Conservation (phyloP, 129 eudicot genomes). For the Silybum marianum region DNA sequence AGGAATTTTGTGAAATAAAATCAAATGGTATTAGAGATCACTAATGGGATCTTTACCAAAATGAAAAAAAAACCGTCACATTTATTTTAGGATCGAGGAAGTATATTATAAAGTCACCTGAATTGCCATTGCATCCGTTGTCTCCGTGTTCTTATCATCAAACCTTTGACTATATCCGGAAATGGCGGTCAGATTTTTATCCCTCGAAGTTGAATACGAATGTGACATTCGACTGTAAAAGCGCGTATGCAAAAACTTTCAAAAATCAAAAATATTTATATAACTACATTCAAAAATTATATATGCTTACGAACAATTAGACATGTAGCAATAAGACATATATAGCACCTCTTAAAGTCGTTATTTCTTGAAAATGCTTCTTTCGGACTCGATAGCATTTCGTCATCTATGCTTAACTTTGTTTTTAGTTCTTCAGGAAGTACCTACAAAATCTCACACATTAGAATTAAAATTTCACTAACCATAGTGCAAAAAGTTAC, state of each 20-base stretch:
- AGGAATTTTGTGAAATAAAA: no score
- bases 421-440: constrained; percentile 92
- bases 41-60: background rate
- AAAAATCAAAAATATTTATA: background rate
- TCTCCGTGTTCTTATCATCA: constrained; percentile 59
- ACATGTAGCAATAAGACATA: background rate
- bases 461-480: constrained; percentile 5
- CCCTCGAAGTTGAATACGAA: constrained; percentile 69
- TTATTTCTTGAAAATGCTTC: constrained; percentile 45
- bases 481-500: background rate
- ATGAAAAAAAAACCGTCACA: background rate
- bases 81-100: background rate
- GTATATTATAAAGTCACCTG: constrained; percentile 44
- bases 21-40: background rate
- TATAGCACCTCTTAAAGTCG: constrained; percentile 54
- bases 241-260: background rate
- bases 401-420: constrained; percentile 90
- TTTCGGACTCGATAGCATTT: constrained; percentile 74
- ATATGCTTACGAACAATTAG: background rate
- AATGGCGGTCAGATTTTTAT: constrained; percentile 50
- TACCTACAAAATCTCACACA: constrained; percentile 47
- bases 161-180: constrained; percentile 44
- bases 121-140: constrained; percentile 42
- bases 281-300: no score
- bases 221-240: constrained; percentile 70